These are phyloP conservation scores for Populus tomentosa DNA, from an alignment of 441 rosid species.

Conservation along the genomic window DNA sequence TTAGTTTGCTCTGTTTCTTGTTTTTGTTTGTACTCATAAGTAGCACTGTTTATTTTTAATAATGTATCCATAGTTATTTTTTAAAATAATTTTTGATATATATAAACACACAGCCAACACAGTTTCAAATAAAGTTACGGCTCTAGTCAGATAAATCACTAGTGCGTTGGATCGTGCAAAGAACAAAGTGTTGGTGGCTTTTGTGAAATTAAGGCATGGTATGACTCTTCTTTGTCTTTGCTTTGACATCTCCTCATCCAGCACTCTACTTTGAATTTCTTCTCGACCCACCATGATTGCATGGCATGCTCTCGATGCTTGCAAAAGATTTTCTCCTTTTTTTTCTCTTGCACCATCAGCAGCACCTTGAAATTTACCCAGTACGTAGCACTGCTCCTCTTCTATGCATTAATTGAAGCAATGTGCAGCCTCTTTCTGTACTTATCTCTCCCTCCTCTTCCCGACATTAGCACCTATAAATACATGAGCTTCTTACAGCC, in stretches of 20 bases:
- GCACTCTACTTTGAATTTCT: conserved; percentile 20
- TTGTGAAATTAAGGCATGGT: conserved; percentile 50
- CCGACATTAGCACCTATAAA: conserved; percentile 8
- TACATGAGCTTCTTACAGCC: background rate
- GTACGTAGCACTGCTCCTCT: conserved; percentile 1
- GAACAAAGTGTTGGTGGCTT: conserved; percentile 15
- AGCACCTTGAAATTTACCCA: conserved; percentile 16
- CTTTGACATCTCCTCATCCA: conserved; percentile 19
- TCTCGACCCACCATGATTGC: conserved; percentile 51
- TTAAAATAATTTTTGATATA: too few species aligned
- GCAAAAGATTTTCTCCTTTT: conserved; percentile 6
- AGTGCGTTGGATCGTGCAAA: conserved; percentile 31
- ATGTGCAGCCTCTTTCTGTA: background rate
- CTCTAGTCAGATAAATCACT: background rate
- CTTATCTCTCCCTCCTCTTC: background rate
- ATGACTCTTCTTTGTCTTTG: conserved; percentile 25
- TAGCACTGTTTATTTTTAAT: too few species aligned
- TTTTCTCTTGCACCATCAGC: conserved; percentile 2
- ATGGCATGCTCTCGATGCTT: conserved; percentile 33
- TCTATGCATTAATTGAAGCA: background rate
- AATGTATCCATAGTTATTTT: too few species aligned
- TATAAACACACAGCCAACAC: too few species aligned
- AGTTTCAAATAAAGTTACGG: too few species aligned
- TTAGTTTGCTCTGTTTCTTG: too few species aligned
- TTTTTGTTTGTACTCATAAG: too few species aligned